Conservation (phyloP, 2,329 filamentous ascomycete genomes). For the Didymella lethalis region DNA sequence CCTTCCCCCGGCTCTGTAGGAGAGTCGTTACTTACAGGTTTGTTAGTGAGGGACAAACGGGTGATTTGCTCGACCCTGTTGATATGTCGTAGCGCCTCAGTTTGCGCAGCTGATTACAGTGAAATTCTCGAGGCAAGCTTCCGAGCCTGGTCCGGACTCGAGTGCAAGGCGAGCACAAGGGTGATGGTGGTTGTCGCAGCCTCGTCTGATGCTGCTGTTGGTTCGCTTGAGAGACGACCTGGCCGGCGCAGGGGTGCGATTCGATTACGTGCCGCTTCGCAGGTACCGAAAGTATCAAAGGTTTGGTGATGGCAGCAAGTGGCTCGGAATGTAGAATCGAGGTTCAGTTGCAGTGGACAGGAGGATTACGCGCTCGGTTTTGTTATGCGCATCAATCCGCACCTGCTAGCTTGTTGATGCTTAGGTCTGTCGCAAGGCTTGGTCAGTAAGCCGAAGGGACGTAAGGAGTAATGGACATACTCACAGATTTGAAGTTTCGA, state of each 20-base stretch:
- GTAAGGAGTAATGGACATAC: constrained; percentile 21
- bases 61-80: constrained; percentile 22
- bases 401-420: constrained; percentile 26
- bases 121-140: constrained; percentile 21
- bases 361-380: constrained; percentile 26
- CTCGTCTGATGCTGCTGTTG: constrained; percentile 47
- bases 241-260: constrained; percentile 48
- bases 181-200: constrained; percentile 13
- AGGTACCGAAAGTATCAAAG: constrained; percentile 38
- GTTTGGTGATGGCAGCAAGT: constrained; percentile 21
- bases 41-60: constrained; percentile 36
- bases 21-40: constrained; percentile 37
- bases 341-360: constrained; percentile 24
- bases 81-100: constrained; percentile 21
- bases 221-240: constrained; percentile 50
- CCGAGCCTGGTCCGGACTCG: constrained; percentile 27
- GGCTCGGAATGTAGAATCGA: constrained; percentile 15
- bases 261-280: constrained; percentile 50
- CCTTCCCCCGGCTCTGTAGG: constrained; percentile 39
- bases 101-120: constrained; percentile 18
- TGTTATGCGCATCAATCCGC: constrained; percentile 27
- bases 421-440: constrained; percentile 24
- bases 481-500: constrained; percentile 20
- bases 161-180: constrained; percentile 29
- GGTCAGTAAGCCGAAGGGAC: constrained; percentile 24